Percentiles rank a stretch among this genome's conserved stretches.
These are phyloP conservation scores for Mallotus japonicus DNA, from an alignment of 441 rosid species.

Conservation along the genomic window DNA sequence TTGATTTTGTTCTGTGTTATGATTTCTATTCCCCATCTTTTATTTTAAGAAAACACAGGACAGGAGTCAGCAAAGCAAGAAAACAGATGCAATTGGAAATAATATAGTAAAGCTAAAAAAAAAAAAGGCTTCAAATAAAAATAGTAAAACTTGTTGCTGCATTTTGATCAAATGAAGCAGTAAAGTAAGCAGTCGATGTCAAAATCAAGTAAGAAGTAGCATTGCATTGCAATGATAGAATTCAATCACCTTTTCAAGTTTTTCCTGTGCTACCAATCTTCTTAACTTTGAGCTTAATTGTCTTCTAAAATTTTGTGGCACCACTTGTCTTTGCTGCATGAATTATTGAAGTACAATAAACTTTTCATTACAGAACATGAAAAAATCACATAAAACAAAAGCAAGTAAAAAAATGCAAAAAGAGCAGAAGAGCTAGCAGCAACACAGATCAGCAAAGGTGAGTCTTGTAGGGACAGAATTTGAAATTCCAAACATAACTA, in stretches of 20 bases:
- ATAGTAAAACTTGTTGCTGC: neutral
- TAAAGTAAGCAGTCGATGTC: neutral
- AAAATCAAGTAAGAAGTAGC: neutral
- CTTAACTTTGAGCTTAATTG: constrained; percentile 53
- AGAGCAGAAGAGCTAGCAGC: neutral
- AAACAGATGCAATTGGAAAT: neutral
- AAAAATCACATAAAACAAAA: neutral
- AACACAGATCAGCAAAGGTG: neutral
- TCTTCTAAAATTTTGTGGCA: constrained; percentile 57
- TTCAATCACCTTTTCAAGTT: constrained; percentile 57
- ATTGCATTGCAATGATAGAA: neutral
- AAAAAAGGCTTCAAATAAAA: neutral
- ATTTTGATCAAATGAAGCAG: neutral
- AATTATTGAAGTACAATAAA: constrained; percentile 20
- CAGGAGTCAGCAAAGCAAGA: neutral
- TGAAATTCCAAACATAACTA: neutral
- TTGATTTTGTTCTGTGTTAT: neutral
- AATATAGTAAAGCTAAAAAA: too few relatives aligned
- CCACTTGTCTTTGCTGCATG: constrained; percentile 52
- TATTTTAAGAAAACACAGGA: neutral
- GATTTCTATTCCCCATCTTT: neutral
- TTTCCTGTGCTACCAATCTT: constrained; percentile 53
- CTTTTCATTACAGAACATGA: neutral
- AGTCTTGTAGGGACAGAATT: neutral
- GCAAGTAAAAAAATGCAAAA: neutral